Percentiles rank a stretch among this genome's conserved stretches.
phyloP scores from a whole-genome alignment of 2,329 filamentous ascomycete species.

The Leptodontidium sp. region DNA sequence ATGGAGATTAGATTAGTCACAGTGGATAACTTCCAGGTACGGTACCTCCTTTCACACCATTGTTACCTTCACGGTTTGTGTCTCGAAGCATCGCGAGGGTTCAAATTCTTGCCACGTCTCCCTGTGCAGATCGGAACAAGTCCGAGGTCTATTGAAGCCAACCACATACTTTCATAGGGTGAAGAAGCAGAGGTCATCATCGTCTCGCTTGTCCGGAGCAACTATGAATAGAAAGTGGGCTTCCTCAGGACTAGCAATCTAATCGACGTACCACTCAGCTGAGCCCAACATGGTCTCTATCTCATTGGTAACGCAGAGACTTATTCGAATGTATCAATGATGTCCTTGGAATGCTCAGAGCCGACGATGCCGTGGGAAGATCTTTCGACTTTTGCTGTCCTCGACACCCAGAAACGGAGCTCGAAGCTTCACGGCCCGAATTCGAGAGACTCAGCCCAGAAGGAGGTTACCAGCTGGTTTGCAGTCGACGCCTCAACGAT shows the following conservation, averaged over 20 bases:
- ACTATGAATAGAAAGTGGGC: slow-evolving; percentile 63
- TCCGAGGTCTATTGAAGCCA: background rate
- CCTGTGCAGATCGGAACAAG: background rate
- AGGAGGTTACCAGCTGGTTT: slow-evolving; percentile 55
- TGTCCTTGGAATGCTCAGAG: slow-evolving; percentile 61
- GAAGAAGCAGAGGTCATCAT: slow-evolving; percentile 76
- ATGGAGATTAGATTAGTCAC: slow-evolving; percentile 57
- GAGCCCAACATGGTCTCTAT: slow-evolving; percentile 75
- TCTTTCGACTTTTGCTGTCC: slow-evolving; percentile 64
- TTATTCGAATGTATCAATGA: slow-evolving; percentile 64
- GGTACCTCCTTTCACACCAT: background rate
- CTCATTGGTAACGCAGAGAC: slow-evolving; percentile 73
- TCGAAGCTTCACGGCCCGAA: slow-evolving; percentile 34
- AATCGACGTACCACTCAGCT: slow-evolving; percentile 73
- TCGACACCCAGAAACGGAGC: slow-evolving; percentile 61
- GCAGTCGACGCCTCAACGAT: slow-evolving; percentile 41
- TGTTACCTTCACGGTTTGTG: background rate
- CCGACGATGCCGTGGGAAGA: slow-evolving; percentile 56
- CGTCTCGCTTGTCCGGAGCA: slow-evolving; percentile 76
- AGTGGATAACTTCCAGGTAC: slow-evolving; percentile 75
- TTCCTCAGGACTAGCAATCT: slow-evolving; percentile 73
- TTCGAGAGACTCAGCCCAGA: slow-evolving; percentile 60
- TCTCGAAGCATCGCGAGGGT: background rate
- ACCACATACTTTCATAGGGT: slow-evolving; percentile 23
- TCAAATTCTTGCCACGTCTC: background rate